Conservation (phyloP, 495 filamentous ascomycete genomes). For the Penicillium atrosanguineum region DNA sequence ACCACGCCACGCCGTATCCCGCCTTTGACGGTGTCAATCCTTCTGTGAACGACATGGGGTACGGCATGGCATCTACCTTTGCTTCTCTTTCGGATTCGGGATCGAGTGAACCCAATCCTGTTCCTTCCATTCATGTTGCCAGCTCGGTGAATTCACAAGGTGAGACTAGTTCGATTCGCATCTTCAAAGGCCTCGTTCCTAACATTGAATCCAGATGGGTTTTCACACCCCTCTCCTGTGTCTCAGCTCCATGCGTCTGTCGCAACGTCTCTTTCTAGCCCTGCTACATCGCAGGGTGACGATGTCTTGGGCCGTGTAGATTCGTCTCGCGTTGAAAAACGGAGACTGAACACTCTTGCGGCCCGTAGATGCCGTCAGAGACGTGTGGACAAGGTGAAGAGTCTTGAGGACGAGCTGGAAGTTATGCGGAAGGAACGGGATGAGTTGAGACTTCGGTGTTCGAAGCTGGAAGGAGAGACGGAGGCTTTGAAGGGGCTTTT, state of each 20-base stretch:
- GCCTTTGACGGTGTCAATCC: slow-evolving; percentile 15
- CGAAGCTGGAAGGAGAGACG: slow-evolving; percentile 62
- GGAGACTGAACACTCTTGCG: slow-evolving; percentile 65
- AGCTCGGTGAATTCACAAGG: slow-evolving; percentile 26
- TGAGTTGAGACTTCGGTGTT: slow-evolving; percentile 61
- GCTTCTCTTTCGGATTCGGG: slow-evolving; percentile 27
- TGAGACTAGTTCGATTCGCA: not conserved
- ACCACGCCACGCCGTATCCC: slow-evolving; percentile 10
- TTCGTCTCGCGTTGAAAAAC: slow-evolving; percentile 46
- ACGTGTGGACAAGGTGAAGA: slow-evolving; percentile 62
- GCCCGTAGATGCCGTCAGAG: slow-evolving; percentile 71
- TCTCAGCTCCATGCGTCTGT: slow-evolving; percentile 19
- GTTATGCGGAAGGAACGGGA: slow-evolving; percentile 60
- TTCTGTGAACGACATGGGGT: slow-evolving; percentile 12
- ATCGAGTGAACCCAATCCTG: slow-evolving; percentile 12
- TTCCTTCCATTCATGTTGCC: slow-evolving; percentile 11
- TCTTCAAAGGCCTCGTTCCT: not conserved
- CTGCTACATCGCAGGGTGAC: slow-evolving; percentile 23
- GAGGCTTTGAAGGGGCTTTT: slow-evolving; percentile 37
- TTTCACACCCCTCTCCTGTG: slow-evolving; percentile 21
- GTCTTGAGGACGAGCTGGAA: slow-evolving; percentile 60
- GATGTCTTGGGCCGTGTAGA: slow-evolving; percentile 17
- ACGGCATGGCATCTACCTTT: slow-evolving; percentile 19
- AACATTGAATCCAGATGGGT: slow-evolving; percentile 11
- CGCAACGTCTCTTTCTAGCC: slow-evolving; percentile 20